These are phyloP conservation scores for Elaeis oleifera DNA, from an alignment of 202 grass and related monocot species.

Conservation along the genomic window DNA sequence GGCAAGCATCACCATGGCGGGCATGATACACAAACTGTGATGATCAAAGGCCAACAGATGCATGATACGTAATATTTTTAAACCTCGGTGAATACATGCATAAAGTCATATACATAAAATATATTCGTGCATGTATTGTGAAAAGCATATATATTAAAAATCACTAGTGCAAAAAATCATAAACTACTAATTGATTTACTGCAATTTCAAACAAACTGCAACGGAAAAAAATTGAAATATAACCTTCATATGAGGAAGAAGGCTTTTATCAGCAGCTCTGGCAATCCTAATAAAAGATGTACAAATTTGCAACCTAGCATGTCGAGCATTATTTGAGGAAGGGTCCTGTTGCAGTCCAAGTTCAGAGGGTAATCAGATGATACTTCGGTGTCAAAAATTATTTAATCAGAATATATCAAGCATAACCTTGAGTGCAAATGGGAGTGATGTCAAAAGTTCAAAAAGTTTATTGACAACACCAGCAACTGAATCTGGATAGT, in stretches of 20 bases:
- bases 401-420: neutral
- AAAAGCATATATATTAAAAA: too few relatives aligned
- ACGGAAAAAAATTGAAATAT: slow-evolving; percentile 5
- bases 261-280: slow-evolving; percentile 86
- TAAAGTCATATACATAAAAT: too few relatives aligned
- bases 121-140: too few relatives aligned
- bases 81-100: too few relatives aligned
- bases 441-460: slow-evolving; percentile 80
- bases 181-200: too few relatives aligned
- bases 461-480: slow-evolving; percentile 95
- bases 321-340: slow-evolving; percentile 58
- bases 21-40: too few relatives aligned
- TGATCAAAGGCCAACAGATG: too few relatives aligned
- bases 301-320: slow-evolving; percentile 93
- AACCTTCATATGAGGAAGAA: slow-evolving; percentile 99
- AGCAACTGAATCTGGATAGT: slow-evolving; percentile 79
- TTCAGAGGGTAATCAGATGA: too few relatives aligned
- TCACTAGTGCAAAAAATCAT: too few relatives aligned
- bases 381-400: neutral
- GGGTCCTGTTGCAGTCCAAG: slow-evolving; percentile 35
- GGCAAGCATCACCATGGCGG: too few relatives aligned
- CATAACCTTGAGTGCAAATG: slow-evolving; percentile 69
- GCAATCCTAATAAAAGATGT: slow-evolving; percentile 93
- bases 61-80: too few relatives aligned
- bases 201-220: too few relatives aligned